Evolutionary conservation across 352 stramenopile genomes (phyloP).

Genomic region (Globisporangium carolinianum): DNA sequence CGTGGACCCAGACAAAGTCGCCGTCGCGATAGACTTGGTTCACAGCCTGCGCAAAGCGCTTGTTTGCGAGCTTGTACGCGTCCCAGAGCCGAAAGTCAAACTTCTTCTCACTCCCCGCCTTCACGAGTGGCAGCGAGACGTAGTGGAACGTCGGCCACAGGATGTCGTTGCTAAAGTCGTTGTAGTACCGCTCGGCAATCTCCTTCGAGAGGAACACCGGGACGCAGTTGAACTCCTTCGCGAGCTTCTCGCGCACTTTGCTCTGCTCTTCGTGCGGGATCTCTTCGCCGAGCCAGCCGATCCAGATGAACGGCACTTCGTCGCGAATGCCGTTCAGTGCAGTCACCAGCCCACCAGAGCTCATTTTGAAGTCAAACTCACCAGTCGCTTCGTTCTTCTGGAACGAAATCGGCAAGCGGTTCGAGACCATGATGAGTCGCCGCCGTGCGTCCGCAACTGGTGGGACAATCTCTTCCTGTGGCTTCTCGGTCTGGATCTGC

Average conservation of each 20-base stretch:
- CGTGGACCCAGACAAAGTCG: conserved; percentile 85
- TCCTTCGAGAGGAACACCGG: conserved; percentile 87
- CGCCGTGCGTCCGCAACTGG: conserved; percentile 51
- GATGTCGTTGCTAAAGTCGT: conserved; percentile 90
- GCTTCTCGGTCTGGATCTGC: conserved; percentile 76
- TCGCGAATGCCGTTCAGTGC: conserved; percentile 85
- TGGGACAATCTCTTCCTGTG: conserved; percentile 63
- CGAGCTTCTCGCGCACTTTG: conserved; percentile 76
- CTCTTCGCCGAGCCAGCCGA: conserved; percentile 87
- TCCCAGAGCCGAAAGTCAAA: conserved; percentile 87
- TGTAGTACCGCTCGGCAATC: conserved; percentile 88
- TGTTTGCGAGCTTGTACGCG: conserved; percentile 84
- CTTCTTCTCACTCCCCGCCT: conserved; percentile 86
- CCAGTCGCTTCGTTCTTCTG: conserved; percentile 79
- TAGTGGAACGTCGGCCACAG: conserved; percentile 92
- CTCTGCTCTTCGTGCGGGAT: conserved; percentile 78
- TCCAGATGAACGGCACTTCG: conserved; percentile 89
- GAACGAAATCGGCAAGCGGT: conserved; percentile 87
- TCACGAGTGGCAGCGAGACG: conserved; percentile 82
- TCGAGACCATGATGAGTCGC: conserved; percentile 88
- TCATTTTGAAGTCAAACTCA: conserved; percentile 86
- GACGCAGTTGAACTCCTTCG: conserved; percentile 84
- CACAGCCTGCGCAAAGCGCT: conserved; percentile 79
- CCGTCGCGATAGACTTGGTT: conserved; percentile 83
- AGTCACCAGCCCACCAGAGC: conserved; percentile 81